Evolutionary conservation across 305 asterid genomes (phyloP).

Genomic region (Solanum aculeatissimum): DNA sequence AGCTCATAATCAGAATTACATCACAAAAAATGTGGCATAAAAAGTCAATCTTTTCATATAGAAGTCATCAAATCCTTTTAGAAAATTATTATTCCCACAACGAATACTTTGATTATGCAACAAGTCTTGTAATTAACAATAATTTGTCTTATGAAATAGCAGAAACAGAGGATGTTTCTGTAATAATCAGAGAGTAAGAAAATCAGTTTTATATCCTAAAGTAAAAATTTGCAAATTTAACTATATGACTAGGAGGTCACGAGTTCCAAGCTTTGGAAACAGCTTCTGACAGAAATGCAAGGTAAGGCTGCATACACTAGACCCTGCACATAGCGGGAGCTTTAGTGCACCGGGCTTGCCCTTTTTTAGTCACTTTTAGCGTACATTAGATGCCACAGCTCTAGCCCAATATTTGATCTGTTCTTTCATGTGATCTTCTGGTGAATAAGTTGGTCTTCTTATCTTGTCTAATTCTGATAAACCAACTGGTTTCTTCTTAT

Average conservation of each 20-base stretch:
- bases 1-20: background rate
- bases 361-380: slow-evolving; percentile 38
- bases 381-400: slow-evolving; percentile 86
- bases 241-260: slow-evolving; percentile 4
- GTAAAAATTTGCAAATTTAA: slow-evolving; percentile 1
- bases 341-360: no score
- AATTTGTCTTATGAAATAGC: background rate
- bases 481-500: slow-evolving; percentile 3
- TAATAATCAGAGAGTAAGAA: background rate
- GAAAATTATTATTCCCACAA: background rate
- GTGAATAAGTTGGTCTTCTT: slow-evolving; percentile 13
- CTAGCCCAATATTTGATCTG: slow-evolving; percentile 89
- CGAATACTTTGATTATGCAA: background rate
- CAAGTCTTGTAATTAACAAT: background rate
- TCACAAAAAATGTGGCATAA: background rate
- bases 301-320: no score
- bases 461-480: slow-evolving; percentile 5
- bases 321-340: no score
- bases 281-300: no score
- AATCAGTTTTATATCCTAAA: background rate
- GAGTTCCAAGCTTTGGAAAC: no score
- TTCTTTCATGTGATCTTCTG: slow-evolving; percentile 63
- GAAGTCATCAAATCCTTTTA: background rate
- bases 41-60: background rate
- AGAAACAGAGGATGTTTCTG: background rate